Base-by-base conservation (phyloP, 176 grass and related monocot species). In the Panicum miliaceum region DNA sequence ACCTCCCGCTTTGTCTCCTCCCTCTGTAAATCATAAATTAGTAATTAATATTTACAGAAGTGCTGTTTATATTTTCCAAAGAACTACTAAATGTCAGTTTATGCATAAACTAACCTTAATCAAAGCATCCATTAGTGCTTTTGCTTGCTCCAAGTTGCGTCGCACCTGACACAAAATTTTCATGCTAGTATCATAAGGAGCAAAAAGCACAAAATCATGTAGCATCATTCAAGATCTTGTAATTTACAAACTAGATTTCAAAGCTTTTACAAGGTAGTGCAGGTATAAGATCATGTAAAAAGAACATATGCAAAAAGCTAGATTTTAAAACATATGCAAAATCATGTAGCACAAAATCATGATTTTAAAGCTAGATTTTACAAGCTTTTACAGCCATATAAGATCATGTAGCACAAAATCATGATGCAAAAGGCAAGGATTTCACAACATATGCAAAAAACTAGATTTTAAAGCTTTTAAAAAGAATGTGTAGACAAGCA, bases 121-220 rank as follows among this genome's bases (percentile, higher is more conserved):
- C 53, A 99, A 82, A 81, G 93, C 87, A 73, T 92, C 91, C 89
- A 99, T 64, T 77, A 99, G 26, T 89, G 83, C 80, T 84, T 93
- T 96, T n/a, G 93, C 96, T 68, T 99, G 96, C 60, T 96, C 93
- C 89, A 96, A 99, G 86, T 93, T 96, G 57, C 86, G 96, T 7
- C 91, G 90, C 18, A 99, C 96, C 96, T 99, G 89, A 78, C 87
- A 85, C n/a, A 90, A 42, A 23, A 75, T 76, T 78, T 85, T 68
- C 50, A 85, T 79, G 71, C 9, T 66, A 80, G 9, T n/a, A 59
- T 61, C 32, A 77, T 67, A 56, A 91, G 71, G 19, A 84, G 25
- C 50, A 81, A 45, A 92, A 68, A 11, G 69, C 43, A 64, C 27
- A 79, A 64, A 85, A 48, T n/a, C 1, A 56, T 32, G 5, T 11